Evolutionary conservation across 1,139 yeast species (phyloP).

Genomic region (Meyerozyma sp.): DNA sequence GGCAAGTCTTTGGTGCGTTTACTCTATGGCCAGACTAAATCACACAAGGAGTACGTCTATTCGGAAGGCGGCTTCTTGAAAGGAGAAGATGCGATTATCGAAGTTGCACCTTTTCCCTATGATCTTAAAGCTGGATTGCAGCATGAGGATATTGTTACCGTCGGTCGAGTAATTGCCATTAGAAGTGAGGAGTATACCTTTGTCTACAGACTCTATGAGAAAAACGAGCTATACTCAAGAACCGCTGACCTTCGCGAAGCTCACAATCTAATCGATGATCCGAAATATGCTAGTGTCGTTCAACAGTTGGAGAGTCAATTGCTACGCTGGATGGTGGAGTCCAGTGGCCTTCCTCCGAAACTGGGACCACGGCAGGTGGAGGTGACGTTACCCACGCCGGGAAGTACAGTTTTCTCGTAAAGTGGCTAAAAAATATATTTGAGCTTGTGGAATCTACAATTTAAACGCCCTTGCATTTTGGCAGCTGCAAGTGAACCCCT

Average conservation of each 20-base stretch:
- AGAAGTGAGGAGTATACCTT: slow-evolving; percentile 9
- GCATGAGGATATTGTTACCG: slow-evolving; percentile 5
- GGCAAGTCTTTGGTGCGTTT: slow-evolving; percentile 7
- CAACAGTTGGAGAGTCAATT: not conserved
- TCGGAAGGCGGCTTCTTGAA: slow-evolving; percentile 6
- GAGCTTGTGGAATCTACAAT: too few relatives aligned
- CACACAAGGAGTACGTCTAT: slow-evolving; percentile 4
- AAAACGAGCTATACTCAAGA: slow-evolving; percentile 10
- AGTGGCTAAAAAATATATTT: too few relatives aligned
- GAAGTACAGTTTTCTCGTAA: too few relatives aligned
- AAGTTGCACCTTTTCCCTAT: slow-evolving; percentile 5
- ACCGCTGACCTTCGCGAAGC: slow-evolving; percentile 4
- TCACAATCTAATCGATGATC: not conserved
- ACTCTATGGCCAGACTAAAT: not conserved
- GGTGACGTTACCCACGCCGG: not conserved
- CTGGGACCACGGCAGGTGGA: not conserved
- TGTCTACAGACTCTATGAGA: slow-evolving; percentile 11
- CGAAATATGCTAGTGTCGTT: not conserved
- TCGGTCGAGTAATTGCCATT: slow-evolving; percentile 10
- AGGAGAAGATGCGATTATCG: slow-evolving; percentile 4
- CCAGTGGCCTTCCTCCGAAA: not conserved
- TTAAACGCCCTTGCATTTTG: too few relatives aligned
- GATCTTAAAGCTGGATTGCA: slow-evolving; percentile 5
- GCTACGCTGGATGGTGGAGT: not conserved
- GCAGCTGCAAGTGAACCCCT: too few relatives aligned